Evolutionary conservation across 2,329 filamentous ascomycete species (phyloP), one percentile per base, ranked within the genome.

Genomic region (Talaromyces pinophilus): DNA sequence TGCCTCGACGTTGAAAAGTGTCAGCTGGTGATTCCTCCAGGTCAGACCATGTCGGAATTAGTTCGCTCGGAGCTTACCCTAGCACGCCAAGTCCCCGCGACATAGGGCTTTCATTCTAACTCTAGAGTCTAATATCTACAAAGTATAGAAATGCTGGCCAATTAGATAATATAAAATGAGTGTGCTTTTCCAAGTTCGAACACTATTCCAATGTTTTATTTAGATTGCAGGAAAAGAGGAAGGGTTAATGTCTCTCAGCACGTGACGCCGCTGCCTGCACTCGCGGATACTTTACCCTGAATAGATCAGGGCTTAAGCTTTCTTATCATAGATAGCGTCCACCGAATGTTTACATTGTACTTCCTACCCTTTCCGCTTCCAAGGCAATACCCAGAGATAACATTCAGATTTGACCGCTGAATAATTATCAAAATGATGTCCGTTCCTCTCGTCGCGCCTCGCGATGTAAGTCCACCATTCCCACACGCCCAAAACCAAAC

Each of bases 371-470:
- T 46, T 3, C n/a, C n/a, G 42, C n/a, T 46, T n/a, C 13, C 10
- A 30, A 17, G 15, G 33, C 15, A 25, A 50, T 22, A 13, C 55
- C 4, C 1, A 46, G n/a, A 4, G 10, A 13, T 1, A 11, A 38
- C 30, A 19, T 68, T 62, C 69, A 68, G 62, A 71, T 69, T 69
- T 69, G 68, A 28, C 48, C 69, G 70, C 70, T 28, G 1, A 17
- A 11, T 8, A 13, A 15, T n/a, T 35, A 13, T 38, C 63, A 78
- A 69, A 59, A 89, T 68, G 67, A 57, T 68, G 19, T 68, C 67
- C 10, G 46, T 68, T 54, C 63, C 42, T 44, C 28, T 59, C 35
- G 60, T 62, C 22, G 63, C 55, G 7, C 59, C 63, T 19, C 66
- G 67, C 38, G 67, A 68, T 59, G 67, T 68, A 63, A 64, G 64